Base-by-base conservation (phyloP, 768 basidiomycete species). In the Boletales sp. region DNA sequence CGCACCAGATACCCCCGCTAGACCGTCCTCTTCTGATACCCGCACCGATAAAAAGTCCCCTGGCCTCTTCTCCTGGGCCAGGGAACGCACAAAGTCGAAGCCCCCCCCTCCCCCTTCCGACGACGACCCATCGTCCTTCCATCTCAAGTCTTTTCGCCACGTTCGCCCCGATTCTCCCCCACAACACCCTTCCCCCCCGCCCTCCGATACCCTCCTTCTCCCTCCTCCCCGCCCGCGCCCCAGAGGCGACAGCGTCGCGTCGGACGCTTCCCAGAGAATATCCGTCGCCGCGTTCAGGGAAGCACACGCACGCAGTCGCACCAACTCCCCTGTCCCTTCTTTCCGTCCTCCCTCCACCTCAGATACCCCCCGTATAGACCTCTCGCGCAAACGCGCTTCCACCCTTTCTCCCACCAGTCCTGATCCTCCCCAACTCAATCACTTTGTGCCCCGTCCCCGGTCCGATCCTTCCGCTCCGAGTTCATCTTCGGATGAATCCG, bases 201-300 rank as follows among this genome's bases (percentile, higher is more conserved):
- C 21, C 21, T 21, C 21, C 2, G 21, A 33, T 9, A 33, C 32
- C 32, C 32, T 33, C 32, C 32, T 62, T n/a, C 66, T 71, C 1
- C 73, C 79, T 5, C 68, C 73, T 11, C 70, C 63, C 6, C 60
- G 60, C 8, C 62, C 77, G 17, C 78, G 84, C 2, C 78, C 81
- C 14, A 77, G 87, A 57, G 80, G 75, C 18, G 70, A 72, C 39
- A 85, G 84, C 64, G 57, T 74, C 53, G 76, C 78, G 15, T 84
- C 84, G 4, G 84, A 87, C 36, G 72, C 81, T 6, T 82, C 83
- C 2, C 87, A 87, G 54, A 79, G 86, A 46, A 90, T 90, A 21
- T 86, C 86, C 8, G 83, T 90, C 31, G 88, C 86, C 3, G 88
- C 88, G 3, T 90, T 90, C 62, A 80, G 85, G 47, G 87, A 90